Conservation (phyloP, 2,329 filamentous ascomycete species). For the Trichoderma arundinaceum region DNA sequence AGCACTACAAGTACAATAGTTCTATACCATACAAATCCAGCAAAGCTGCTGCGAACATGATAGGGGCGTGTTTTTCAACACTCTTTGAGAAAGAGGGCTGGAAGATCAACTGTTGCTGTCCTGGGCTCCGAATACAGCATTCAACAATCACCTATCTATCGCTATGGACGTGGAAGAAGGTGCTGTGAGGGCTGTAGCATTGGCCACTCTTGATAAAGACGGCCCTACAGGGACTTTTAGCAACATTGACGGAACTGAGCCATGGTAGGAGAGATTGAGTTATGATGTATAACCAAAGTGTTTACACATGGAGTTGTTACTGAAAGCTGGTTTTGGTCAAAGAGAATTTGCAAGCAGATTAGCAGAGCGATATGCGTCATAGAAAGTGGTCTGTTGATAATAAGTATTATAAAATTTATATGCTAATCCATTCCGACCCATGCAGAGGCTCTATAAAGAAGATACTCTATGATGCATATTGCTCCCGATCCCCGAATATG, state of each 20-base stretch:
- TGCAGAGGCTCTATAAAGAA: neutral
- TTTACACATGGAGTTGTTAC: no score
- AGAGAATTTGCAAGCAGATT: no score
- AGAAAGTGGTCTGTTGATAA: neutral
- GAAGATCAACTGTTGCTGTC: conserved; percentile 26
- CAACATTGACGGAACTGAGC: conserved; percentile 23
- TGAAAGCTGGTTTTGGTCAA: no score
- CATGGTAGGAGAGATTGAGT: neutral
- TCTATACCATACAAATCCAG: conserved; percentile 25
- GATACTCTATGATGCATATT: neutral
- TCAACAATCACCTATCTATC: conserved; percentile 1
- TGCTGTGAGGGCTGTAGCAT: conserved; percentile 13
- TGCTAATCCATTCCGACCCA: neutral
- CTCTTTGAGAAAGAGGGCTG: conserved; percentile 6
- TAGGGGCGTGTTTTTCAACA: conserved; percentile 19
- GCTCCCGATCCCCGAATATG: neutral
- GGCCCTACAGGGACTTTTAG: conserved; percentile 23
- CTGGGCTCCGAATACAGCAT: conserved; percentile 19
- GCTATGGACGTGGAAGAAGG: conserved; percentile 26
- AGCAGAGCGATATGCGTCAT: neutral
- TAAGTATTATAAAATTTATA: neutral
- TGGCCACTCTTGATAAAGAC: conserved; percentile 15
- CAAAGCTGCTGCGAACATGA: conserved; percentile 26
- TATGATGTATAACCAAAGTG: neutral
- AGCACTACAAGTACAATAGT: conserved; percentile 6